These are phyloP conservation scores for Thraustochytrium striatum DNA, from an alignment of 352 stramenopile species.

Conservation along the genomic window DNA sequence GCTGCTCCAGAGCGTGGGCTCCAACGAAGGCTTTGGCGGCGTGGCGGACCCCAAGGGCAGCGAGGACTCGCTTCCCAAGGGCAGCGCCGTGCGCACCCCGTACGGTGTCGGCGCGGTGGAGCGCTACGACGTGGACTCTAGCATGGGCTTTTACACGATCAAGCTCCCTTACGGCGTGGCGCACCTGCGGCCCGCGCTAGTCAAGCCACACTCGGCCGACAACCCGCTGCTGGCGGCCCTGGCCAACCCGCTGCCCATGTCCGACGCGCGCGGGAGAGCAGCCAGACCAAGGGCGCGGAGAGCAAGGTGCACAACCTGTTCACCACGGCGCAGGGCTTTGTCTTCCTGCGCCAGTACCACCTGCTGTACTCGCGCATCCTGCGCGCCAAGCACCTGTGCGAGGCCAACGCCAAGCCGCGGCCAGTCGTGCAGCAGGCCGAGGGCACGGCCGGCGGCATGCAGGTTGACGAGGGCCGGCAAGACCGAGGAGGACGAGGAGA, in stretches of 20 bases:
- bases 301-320: neutral
- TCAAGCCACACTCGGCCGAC: neutral
- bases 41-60: neutral
- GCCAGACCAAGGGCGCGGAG: neutral
- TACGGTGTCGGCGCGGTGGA: constrained; percentile 26
- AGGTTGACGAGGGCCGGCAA: constrained; percentile 14
- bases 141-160: constrained; percentile 35
- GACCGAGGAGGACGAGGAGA: constrained; percentile 65
- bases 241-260: neutral
- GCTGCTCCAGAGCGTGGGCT: constrained; percentile 14
- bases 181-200: neutral
- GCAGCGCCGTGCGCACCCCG: constrained; percentile 34
- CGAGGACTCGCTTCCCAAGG: constrained; percentile 8
- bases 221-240: neutral
- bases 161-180: neutral
- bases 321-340: constrained; percentile 56
- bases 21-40: neutral
- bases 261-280: neutral
- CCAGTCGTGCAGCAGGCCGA: constrained; percentile 4
- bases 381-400: constrained; percentile 68
- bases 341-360: constrained; percentile 78
- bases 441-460: neutral
- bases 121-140: neutral
- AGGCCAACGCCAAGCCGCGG: neutral
- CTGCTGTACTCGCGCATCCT: constrained; percentile 76